Percentiles rank a stretch among this genome's conserved stretches.
Conservation (phyloP, 2,329 filamentous ascomycete genomes). For the Pseudogymnoascus pannorum region DNA sequence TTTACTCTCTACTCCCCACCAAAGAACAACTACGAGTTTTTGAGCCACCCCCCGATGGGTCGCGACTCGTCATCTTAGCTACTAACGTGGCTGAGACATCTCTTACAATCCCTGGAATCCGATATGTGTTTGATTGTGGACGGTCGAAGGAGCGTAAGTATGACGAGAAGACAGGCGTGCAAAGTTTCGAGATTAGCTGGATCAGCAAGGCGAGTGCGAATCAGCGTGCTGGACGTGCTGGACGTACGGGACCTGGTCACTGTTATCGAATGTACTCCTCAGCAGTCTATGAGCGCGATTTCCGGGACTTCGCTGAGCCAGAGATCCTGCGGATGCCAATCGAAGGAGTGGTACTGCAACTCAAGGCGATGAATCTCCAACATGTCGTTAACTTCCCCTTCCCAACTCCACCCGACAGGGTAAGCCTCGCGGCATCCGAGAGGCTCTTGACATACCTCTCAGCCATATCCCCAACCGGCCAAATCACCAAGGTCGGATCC, state of each 20-base stretch:
- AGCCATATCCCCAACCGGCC: constrained; percentile 63
- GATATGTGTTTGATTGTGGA: constrained; percentile 93
- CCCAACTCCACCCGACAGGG: constrained; percentile 76
- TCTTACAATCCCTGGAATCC: constrained; percentile 89
- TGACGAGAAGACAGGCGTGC: constrained; percentile 80
- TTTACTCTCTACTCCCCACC: constrained; percentile 88
- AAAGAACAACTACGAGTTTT: constrained; percentile 89
- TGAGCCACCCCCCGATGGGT: constrained; percentile 72
- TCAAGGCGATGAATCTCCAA: constrained; percentile 90
- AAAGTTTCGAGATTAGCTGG: constrained; percentile 92
- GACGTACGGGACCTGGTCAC: constrained; percentile 90
- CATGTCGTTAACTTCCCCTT: constrained; percentile 93
- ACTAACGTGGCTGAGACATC: constrained; percentile 97
- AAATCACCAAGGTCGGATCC: constrained; percentile 73
- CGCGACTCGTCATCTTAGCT: constrained; percentile 78
- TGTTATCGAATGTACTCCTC: constrained; percentile 94
- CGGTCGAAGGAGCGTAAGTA: constrained; percentile 88
- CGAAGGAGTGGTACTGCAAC: constrained; percentile 83
- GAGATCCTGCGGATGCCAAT: constrained; percentile 89
- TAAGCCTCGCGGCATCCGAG: constrained; percentile 74
- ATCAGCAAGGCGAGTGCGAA: constrained; percentile 95
- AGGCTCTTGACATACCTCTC: constrained; percentile 79
- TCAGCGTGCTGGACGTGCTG: constrained; percentile 87
- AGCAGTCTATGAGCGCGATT: constrained; percentile 85
- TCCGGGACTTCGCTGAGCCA: constrained; percentile 76